These are phyloP conservation scores for Petrea volubilis DNA, from an alignment of 257 asterid genomes.

Conservation along the genomic window DNA sequence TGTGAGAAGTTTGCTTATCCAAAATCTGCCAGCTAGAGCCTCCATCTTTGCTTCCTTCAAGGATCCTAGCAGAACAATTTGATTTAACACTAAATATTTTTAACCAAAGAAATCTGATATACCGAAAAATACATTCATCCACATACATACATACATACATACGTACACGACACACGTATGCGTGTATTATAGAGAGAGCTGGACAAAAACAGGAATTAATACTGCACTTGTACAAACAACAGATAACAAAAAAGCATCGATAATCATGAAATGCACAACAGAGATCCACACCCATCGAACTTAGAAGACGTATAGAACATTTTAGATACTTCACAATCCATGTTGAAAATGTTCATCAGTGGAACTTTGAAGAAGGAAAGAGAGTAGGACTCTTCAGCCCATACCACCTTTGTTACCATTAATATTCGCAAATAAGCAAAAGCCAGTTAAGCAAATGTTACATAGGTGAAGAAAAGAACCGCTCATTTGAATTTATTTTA, in stretches of 20 bases:
- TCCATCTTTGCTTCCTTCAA: constrained; percentile 88
- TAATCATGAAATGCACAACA: not conserved
- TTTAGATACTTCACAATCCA: not conserved
- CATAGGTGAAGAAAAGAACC: not conserved
- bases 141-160: not conserved
- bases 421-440: not conserved
- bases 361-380: not conserved
- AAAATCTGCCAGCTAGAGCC: constrained; percentile 76
- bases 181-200: not conserved
- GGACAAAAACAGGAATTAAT: not conserved
- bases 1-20: constrained; percentile 69
- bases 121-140: not conserved
- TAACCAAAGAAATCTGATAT: not conserved
- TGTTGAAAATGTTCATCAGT: not conserved
- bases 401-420: not conserved
- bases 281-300: not conserved
- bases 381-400: not conserved
- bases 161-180: not conserved
- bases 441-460: not conserved
- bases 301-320: not conserved
- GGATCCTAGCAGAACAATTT: constrained; percentile 48
- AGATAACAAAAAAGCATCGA: not conserved
- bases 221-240: not conserved
- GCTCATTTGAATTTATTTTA: too few species aligned
- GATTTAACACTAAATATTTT: constrained; percentile 12